phyloP scores from a whole-genome alignment of 202 grass and related monocot genomes.

The Dendrocalamus latiflorus region DNA sequence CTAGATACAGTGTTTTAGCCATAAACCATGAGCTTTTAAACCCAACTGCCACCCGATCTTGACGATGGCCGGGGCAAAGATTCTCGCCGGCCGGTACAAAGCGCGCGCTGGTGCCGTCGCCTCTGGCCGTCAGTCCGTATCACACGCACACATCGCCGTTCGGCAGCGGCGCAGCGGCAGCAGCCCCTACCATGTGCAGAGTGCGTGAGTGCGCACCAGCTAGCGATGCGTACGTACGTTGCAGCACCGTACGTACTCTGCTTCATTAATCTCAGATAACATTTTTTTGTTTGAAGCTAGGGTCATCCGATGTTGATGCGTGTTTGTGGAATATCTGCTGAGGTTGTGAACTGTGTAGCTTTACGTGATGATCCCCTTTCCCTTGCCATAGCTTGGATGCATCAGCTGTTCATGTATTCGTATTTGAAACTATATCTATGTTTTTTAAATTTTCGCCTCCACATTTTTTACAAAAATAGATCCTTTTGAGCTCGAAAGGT shows the following conservation, averaged over 20 bases:
- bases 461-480: no score
- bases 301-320: background rate
- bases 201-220: background rate
- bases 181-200: no score
- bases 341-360: no score
- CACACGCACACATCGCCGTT: background rate
- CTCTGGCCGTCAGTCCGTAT: background rate
- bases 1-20: no score
- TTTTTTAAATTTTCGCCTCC: no score
- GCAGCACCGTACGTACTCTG: background rate
- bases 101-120: background rate
- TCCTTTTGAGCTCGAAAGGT: no score
- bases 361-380: no score
- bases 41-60: no score
- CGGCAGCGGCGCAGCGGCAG: background rate
- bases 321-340: background rate
- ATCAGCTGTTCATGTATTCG: no score
- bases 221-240: background rate
- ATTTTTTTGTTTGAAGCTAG: background rate
- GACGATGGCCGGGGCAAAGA: background rate
- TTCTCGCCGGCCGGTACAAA: background rate
- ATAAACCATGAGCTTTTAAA: no score
- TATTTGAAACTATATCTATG: no score
- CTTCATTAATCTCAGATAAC: background rate
- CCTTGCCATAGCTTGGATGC: no score